Evolutionary conservation across 1,284 basidiomycete genomes (phyloP).

Genomic region (Stereum hirsutum): DNA sequence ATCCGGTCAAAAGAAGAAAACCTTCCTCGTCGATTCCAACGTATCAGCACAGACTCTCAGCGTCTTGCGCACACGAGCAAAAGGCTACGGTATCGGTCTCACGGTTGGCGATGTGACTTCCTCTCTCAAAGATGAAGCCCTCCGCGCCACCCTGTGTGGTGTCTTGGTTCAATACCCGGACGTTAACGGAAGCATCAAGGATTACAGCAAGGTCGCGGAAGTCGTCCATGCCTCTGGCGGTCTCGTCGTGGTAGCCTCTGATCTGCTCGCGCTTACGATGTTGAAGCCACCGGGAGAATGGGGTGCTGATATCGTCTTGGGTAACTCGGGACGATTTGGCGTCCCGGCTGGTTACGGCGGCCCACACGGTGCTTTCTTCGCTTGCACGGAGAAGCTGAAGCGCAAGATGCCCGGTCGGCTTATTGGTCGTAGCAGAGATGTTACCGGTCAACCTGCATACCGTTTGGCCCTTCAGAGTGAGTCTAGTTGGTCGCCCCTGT

Average conservation of each 20-base stretch:
- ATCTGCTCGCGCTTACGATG: slow-evolving; percentile 89
- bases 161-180: slow-evolving; percentile 91
- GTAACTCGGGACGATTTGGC: slow-evolving; percentile 94
- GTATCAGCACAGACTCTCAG: slow-evolving; percentile 84
- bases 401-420: slow-evolving; percentile 95
- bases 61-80: slow-evolving; percentile 81
- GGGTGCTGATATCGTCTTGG: slow-evolving; percentile 95
- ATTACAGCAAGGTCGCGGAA: slow-evolving; percentile 65
- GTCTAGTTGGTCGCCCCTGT: slow-evolving; percentile 16
- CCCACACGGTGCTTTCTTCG: slow-evolving; percentile 94
- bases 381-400: slow-evolving; percentile 88
- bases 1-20: slow-evolving; percentile 65
- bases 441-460: slow-evolving; percentile 81
- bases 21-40: slow-evolving; percentile 77
- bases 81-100: slow-evolving; percentile 83
- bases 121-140: slow-evolving; percentile 41
- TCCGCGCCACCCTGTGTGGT: slow-evolving; percentile 71
- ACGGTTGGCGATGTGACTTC: slow-evolving; percentile 53
- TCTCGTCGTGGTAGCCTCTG: slow-evolving; percentile 82
- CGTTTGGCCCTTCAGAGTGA: slow-evolving; percentile 89
- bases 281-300: slow-evolving; percentile 97
- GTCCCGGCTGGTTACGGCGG: slow-evolving; percentile 88
- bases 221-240: slow-evolving; percentile 71
- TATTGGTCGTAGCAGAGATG: slow-evolving; percentile 86
- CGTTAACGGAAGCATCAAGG: slow-evolving; percentile 78